phyloP scores from a whole-genome alignment of 1,284 basidiomycete species.

The Cutaneotrichosporon cutaneum region DNA sequence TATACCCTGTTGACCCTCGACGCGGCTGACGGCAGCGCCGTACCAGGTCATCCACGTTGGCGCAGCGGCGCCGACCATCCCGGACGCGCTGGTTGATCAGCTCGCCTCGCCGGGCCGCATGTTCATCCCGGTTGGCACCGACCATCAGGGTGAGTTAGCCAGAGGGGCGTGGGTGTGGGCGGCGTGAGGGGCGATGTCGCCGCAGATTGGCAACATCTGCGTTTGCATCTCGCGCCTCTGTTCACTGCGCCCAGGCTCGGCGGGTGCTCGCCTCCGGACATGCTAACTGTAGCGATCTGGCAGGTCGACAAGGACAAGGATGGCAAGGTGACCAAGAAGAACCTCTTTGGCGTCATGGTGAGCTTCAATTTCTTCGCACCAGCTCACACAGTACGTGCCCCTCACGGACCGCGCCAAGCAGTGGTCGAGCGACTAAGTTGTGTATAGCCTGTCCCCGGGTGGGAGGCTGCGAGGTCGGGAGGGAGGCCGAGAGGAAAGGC shows the following conservation, averaged over 20 bases:
- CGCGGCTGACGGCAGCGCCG: constrained; percentile 58
- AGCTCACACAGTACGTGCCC: constrained; percentile 53
- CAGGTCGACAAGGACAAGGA: constrained; percentile 76
- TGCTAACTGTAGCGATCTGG: constrained; percentile 60
- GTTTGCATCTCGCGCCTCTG: not conserved
- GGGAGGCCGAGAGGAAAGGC: not conserved
- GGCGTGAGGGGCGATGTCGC: not conserved
- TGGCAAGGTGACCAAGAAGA: constrained; percentile 66
- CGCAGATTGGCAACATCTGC: not conserved
- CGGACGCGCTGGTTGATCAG: constrained; percentile 71
- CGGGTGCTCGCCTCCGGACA: not conserved
- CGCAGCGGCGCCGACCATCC: constrained; percentile 79
- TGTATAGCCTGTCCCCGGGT: not conserved
- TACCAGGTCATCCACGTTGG: constrained; percentile 93
- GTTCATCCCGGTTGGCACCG: constrained; percentile 85
- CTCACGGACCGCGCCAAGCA: constrained; percentile 52
- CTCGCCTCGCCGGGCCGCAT: constrained; percentile 81
- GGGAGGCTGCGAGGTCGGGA: not conserved
- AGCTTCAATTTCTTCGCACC: constrained; percentile 40
- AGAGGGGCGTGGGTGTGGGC: not conserved
- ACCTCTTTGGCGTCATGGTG: constrained; percentile 79
- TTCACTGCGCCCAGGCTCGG: not conserved
- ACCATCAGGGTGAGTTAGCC: constrained; percentile 42
- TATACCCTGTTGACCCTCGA: not conserved
- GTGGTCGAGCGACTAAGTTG: constrained; percentile 24